Evolutionary conservation across 116 monocot genomes (phyloP), one percentile per base, ranked within the genome.

Genomic region (Dioscorea cayenensis): DNA sequence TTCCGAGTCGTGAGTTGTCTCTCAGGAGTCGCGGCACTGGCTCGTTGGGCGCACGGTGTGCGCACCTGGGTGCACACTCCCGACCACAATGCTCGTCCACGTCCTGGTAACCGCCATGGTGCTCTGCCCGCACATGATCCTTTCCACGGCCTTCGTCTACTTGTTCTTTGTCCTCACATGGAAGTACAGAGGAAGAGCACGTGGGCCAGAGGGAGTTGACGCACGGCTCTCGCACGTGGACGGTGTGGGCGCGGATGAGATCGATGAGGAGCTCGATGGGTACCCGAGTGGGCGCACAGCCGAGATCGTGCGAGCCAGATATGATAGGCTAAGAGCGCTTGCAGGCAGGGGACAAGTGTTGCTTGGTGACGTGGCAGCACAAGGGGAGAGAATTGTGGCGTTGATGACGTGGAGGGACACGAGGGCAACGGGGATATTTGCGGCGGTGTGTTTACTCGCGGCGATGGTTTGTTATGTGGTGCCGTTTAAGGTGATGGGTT

Each of bases 281-380:
- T 77, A 84, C 36, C 91, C 95, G n/a, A 82, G 78, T 3, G 11
- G 59, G 14, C 78, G 89, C n/a, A n/a, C 81, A 2, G 64, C 49
- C 2, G 86, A 91, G 36, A 71, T 78, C 65, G 84, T 95, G 32
- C 37, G 86, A 65, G 52, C 59, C 58, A 71, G 95, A 49, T 95
- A 95, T 77, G 95, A 95, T 67, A 20, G 86, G 75, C 76, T 95
- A 62, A 61, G 95, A 49, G 73, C 80, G 20, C 69, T 95, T 51
- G 95, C 89, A 2, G 86, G 84, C n/a, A 58, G 89, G 50, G 92
- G 81, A 51, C 92, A 95, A 80, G 68, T 72, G 36, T 66, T 95
- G 76, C 76, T 95, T 18, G 95, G 95, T 18, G 95, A 95, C 72
- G 76, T 95, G 65, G 92, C 95, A 9, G 83, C 95, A 29, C 87